These are phyloP conservation scores for Metschnikowia baotianmanensis DNA, from an alignment of 805 yeast genomes.

Conservation along the genomic window DNA sequence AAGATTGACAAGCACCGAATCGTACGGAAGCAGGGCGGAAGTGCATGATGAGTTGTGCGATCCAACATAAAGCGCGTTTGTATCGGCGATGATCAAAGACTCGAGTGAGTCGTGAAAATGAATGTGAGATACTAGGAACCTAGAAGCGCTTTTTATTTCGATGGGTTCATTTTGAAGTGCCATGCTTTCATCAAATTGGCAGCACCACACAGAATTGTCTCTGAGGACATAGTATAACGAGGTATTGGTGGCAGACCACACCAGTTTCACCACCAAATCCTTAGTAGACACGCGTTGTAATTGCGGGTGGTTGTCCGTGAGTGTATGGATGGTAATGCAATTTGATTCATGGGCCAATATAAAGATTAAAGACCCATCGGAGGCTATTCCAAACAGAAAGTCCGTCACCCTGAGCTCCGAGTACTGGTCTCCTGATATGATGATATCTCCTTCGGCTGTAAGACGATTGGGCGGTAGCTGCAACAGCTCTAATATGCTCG, in stretches of 20 bases:
- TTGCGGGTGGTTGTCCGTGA: slow-evolving; percentile 10
- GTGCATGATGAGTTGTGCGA: not conserved
- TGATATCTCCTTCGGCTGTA: slow-evolving; percentile 21
- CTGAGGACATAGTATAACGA: slow-evolving; percentile 13
- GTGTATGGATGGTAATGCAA: slow-evolving; percentile 17
- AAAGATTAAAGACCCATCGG: slow-evolving; percentile 8
- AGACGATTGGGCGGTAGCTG: slow-evolving; percentile 17
- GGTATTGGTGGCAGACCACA: slow-evolving; percentile 17
- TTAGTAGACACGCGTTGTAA: slow-evolving; percentile 4
- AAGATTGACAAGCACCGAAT: slow-evolving; percentile 9
- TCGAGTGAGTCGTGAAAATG: not conserved
- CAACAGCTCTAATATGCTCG: slow-evolving; percentile 24
- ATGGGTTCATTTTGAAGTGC: not conserved
- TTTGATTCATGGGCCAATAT: slow-evolving; percentile 20
- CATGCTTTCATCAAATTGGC: not conserved
- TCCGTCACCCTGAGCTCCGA: slow-evolving; percentile 24
- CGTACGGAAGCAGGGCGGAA: slow-evolving; percentile 8
- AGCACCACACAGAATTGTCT: slow-evolving; percentile 21
- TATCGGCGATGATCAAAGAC: slow-evolving; percentile 11
- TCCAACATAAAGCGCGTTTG: slow-evolving; percentile 4
- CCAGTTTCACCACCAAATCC: slow-evolving; percentile 17
- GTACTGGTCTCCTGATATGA: slow-evolving; percentile 22
- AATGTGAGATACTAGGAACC: slow-evolving; percentile 17
- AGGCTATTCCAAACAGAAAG: slow-evolving; percentile 25
- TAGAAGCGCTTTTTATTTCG: slow-evolving; percentile 8